phyloP scores from a whole-genome alignment of 208 protist species.

The Wallacemonas sp. region DNA sequence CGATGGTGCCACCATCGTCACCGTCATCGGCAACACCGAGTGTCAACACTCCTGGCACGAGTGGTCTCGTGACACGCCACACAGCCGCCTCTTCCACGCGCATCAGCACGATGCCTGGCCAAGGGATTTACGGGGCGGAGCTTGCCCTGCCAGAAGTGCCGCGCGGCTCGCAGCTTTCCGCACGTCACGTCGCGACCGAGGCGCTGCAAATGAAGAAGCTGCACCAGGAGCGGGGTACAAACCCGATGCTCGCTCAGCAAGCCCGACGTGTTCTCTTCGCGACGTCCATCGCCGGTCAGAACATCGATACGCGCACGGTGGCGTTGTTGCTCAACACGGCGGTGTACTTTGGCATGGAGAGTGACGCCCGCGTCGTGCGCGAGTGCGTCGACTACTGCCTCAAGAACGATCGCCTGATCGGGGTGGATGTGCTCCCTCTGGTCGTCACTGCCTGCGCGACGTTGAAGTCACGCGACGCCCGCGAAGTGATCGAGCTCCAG shows the following conservation, averaged over 20 bases:
- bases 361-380: slow-evolving; percentile 86
- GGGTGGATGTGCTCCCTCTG: slow-evolving; percentile 79
- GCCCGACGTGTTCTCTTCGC: slow-evolving; percentile 89
- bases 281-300: slow-evolving; percentile 85
- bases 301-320: slow-evolving; percentile 84
- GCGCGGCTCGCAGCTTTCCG: slow-evolving; percentile 80
- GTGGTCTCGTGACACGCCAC: background rate
- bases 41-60: background rate
- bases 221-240: slow-evolving; percentile 86
- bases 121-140: slow-evolving; percentile 51
- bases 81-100: background rate
- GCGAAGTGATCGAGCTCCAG: slow-evolving; percentile 92
- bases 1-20: too few species aligned
- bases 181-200: slow-evolving; percentile 87
- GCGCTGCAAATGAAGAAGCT: slow-evolving; percentile 93
- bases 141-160: slow-evolving; percentile 67
- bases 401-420: slow-evolving; percentile 89
- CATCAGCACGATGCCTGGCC: slow-evolving; percentile 25
- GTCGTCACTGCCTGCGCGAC: slow-evolving; percentile 90
- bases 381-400: slow-evolving; percentile 92
- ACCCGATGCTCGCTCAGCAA: slow-evolving; percentile 91
- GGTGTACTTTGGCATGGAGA: slow-evolving; percentile 94
- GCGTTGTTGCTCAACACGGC: slow-evolving; percentile 88
- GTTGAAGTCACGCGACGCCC: slow-evolving; percentile 89
- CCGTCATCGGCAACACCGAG: slow-evolving; percentile 1